These are phyloP conservation scores for Ustilago bromivora DNA, from an alignment of 1,284 basidiomycete genomes.

Conservation along the genomic window DNA sequence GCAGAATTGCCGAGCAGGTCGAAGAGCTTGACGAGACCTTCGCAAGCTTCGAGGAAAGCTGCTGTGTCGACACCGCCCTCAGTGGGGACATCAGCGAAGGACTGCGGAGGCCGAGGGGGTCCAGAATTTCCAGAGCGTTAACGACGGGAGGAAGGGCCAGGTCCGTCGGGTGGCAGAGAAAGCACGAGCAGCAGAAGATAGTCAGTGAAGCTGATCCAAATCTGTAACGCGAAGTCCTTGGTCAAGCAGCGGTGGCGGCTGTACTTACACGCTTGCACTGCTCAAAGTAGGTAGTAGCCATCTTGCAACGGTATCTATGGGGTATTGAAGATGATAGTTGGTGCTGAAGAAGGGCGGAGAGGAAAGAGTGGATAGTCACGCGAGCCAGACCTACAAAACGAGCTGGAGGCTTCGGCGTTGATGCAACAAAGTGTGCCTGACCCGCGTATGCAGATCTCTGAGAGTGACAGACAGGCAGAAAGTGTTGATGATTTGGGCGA, in stretches of 20 bases:
- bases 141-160: not conserved
- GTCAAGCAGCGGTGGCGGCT: not conserved
- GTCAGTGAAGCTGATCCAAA: not conserved
- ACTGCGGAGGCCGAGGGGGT: constrained; percentile 32
- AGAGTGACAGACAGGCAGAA: not conserved
- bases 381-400: constrained; percentile 4
- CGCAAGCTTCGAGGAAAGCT: constrained; percentile 87
- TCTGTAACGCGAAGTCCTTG: not conserved
- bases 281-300: constrained; percentile 48
- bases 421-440: constrained; percentile 9
- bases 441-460: constrained; percentile 3
- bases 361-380: constrained; percentile 4
- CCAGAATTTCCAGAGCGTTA: too few relatives aligned
- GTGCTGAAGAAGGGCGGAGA: not conserved
- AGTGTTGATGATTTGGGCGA: constrained; percentile 17
- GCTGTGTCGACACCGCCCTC: constrained; percentile 91
- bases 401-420: constrained; percentile 5
- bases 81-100: constrained; percentile 79
- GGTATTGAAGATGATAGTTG: not conserved
- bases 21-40: constrained; percentile 92
- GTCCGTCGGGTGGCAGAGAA: not conserved
- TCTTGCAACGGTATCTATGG: constrained; percentile 10
- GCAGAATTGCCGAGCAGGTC: constrained; percentile 90
- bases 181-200: not conserved
- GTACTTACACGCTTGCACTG: constrained; percentile 49